A percentile compares a stretch with the other conserved stretches of the same genome.
Evolutionary conservation across 2,329 filamentous ascomycete genomes (phyloP).

Genomic region (Colletotrichum phormii): DNA sequence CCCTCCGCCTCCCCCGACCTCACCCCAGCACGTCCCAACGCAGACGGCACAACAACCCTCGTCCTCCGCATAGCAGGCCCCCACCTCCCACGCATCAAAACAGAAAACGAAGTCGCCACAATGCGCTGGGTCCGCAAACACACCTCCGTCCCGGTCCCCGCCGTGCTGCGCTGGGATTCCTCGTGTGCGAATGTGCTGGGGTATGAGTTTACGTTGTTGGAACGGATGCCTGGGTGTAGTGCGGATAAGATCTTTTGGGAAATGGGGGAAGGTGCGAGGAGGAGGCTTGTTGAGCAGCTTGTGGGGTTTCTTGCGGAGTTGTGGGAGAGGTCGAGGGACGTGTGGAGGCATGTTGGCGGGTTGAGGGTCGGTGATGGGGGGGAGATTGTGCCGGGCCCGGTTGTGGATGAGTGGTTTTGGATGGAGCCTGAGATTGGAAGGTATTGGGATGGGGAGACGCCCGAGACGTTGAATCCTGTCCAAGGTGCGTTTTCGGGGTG

Average conservation of each 20-base stretch:
- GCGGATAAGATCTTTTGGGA: conserved; percentile 40
- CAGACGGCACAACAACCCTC: conserved; percentile 23
- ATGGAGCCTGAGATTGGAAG: conserved; percentile 43
- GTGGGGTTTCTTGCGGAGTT: conserved; percentile 45
- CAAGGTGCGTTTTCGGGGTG: conserved; percentile 47
- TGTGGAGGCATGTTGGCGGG: conserved; percentile 26
- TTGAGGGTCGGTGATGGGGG: conserved; percentile 37
- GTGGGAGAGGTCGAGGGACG: not conserved
- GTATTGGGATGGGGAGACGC: conserved; percentile 41
- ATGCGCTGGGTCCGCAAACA: conserved; percentile 46
- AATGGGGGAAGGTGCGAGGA: conserved; percentile 46
- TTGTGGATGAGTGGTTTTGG: conserved; percentile 52
- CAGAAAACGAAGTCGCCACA: conserved; percentile 51
- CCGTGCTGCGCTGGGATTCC: conserved; percentile 47
- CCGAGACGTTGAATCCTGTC: conserved; percentile 43
- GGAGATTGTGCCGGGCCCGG: conserved; percentile 39
- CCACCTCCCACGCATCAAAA: conserved; percentile 50
- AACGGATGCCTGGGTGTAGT: conserved; percentile 39
- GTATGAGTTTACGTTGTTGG: conserved; percentile 55
- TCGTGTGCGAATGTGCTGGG: conserved; percentile 48
- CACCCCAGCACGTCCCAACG: not conserved
- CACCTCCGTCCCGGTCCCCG: conserved; percentile 48
- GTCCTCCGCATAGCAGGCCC: conserved; percentile 51
- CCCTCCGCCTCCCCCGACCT: not conserved
- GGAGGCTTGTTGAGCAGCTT: conserved; percentile 43